Conservation (phyloP, 108 stramenopile species). For the Epipyxis sp. region DNA sequence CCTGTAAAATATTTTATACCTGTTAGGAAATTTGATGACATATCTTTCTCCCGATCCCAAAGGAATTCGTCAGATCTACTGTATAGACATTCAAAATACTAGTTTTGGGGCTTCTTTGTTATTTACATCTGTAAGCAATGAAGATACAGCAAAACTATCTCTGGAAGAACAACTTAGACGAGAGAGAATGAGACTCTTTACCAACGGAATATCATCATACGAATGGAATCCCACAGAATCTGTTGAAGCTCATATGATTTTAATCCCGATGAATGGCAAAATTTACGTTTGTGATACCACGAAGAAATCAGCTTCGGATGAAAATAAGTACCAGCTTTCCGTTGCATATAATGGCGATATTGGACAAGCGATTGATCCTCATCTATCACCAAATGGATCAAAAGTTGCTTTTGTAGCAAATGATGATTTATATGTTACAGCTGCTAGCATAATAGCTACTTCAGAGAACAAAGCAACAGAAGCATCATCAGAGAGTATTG, state of each 20-base stretch:
- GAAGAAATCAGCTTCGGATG: not conserved
- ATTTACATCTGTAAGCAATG: not conserved
- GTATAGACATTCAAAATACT: not conserved
- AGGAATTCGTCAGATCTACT: not conserved
- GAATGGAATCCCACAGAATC: constrained; percentile 38
- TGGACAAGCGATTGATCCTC: constrained; percentile 58
- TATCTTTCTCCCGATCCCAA: not conserved
- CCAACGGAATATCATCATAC: constrained; percentile 59
- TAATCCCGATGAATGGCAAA: constrained; percentile 46
- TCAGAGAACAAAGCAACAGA: not conserved
- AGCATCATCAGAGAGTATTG: not conserved
- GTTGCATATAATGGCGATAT: constrained; percentile 46
- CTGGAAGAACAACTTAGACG: constrained; percentile 61
- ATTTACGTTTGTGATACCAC: constrained; percentile 47
- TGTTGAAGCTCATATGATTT: constrained; percentile 33
- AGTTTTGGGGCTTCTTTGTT: not conserved
- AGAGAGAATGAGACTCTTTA: constrained; percentile 60
- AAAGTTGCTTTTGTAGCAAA: constrained; percentile 60
- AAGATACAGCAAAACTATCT: not conserved
- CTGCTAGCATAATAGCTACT: constrained; percentile 34
- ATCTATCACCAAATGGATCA: constrained; percentile 59
- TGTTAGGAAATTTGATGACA: not conserved
- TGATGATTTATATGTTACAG: constrained; percentile 52
- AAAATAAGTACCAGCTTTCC: constrained; percentile 36
- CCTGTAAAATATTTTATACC: not conserved